Base-by-base conservation (phyloP, 306 rosid species). In the Lathyrus aphaca region DNA sequence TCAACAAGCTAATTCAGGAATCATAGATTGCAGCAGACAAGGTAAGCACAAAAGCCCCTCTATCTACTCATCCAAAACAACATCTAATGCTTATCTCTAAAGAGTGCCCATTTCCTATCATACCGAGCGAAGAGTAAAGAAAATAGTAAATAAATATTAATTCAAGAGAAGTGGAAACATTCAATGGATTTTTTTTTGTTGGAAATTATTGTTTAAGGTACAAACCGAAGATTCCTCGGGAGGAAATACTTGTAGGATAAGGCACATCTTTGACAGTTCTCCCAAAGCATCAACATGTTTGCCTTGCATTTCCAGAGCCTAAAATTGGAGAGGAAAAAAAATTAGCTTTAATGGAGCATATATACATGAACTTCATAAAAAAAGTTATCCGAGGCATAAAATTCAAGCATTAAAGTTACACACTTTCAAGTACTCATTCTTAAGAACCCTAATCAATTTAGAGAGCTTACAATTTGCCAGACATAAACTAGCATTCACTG, bases 301-400 rank as follows among this genome's bases (percentile, higher is more conserved):
- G 23, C 85, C 94, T 88, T 93, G 98, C 84, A 93, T 86, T 79
- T 86, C 89, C 79, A 84, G 68, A 69, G 98, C 98, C 98, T 93
- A 65, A 69, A 58, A 73, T 68, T 15, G 53, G 62, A 71, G 66
- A 16, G 35, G 58, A 11, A 37, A 42, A 61, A 45, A 58, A 30
- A 71, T 54, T 29, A 71, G 46, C 13, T 9, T 53, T 48, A 60
- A 21, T 46, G 63, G 42, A 70, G 39, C 73, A 63, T 42, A 66
- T 30, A 40, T 64, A 21, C 16, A 55, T 10, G 21, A 66, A 17
- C 45, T 62, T 45, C 25, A 16, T 39, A 29, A 42, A 30, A 30
- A 37, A 30, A 10, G 45, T 18, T 23, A 37, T 49, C 2, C 0
- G 6, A 58, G 53, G 49, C 48, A 8, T 37, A 42, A 40, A 71